Base-by-base conservation (phyloP, 257 asterid genomes). In the Jacaranda mimosifolia region DNA sequence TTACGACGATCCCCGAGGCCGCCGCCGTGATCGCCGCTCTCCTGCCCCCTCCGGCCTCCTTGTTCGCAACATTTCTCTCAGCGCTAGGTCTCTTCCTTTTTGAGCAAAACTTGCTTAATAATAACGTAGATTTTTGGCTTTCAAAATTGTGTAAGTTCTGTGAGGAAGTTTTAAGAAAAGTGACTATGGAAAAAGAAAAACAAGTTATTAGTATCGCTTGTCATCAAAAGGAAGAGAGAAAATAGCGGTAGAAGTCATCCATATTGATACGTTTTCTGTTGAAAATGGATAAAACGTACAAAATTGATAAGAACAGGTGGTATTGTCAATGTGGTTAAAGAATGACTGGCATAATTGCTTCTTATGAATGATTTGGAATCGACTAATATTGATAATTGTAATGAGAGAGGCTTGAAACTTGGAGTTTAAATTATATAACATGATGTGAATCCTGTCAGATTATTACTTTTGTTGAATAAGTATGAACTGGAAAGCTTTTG, bases 41-140 rank as follows among this genome's bases (percentile, higher is more conserved):
- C 94, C 99, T 17, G 99, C 80, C 15, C 97, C 96, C 4, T 77
- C 95, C n/a, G 98, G 97, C 19, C 97, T 96, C 65, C 98, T 93
- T 57, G 96, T 96, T 71, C 97, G 98, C 70, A 96, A 96, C 82
- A 91, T 96, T 63, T 86, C 97, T 81, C 92, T 93, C 68, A 89
- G 79, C 51, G 90, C 98, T 13, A 94, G 96, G 98, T 93, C 0
- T 72, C 63, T 68, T 45, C 9, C 18, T 32, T 45, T 73, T 8
- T 1, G 13, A 39, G 11, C 4, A 15, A 21, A 11, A 17, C 43
- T 55, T 66, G 55, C 56, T 66, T 40, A 6, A 42, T 8, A 35
- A 17, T 36, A 19, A 39, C 53, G 0, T 40, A 7, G 35, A 21
- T 40, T 66, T 40, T n/a, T 43, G 13, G 1, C 13, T 67, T 66